Evolutionary conservation across 257 asterid species (phyloP), one percentile per base, ranked within the genome.

Genomic region (Solanum lycopersicoides): DNA sequence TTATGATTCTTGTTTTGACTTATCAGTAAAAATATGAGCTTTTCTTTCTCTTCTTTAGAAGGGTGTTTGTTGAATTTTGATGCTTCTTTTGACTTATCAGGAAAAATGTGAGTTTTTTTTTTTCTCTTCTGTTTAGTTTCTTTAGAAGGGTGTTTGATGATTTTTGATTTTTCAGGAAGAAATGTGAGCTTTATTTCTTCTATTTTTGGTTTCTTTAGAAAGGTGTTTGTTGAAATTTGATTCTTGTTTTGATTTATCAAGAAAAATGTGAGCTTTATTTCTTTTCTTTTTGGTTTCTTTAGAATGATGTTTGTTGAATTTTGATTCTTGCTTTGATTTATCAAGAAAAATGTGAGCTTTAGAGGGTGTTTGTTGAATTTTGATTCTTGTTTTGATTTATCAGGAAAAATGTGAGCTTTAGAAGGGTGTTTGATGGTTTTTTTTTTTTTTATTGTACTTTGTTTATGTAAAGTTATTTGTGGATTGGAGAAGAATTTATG

Each of bases 401-500:
- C 83, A 6, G 32, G 83, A 12, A 41, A 75, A 41, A 12, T 75
- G 65, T 28, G 74, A 68, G 39, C 65, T 44, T 44, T 25, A 79
- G 84, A 44, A 79, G 68, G 44, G 25, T 45, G 28, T 79, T 45
- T 45, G 42, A 28, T 79, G 66, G 28, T 16, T 25, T 72, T 18
- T 10, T 9, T 7, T 35, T 72, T 9, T 72, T 34, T 10, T 50
- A 80, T 88, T 87, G 47, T 83, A 88, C 80, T 88, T 89, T 88
- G 90, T 89, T 84, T 86, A 88, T 84, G 93, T 92, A 85, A 91
- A 84, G 89, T 86, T 84, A 75, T 83, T 83, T 73, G 87, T 90
- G 92, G 90, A 89, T 87, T 88, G 90, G 89, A 91, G 93, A 89
- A 89, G 93, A 88, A 90, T 89, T 87, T 92, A 85, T 88, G 90